Base-by-base conservation (phyloP, 1,284 basidiomycete species). In the Schizophyllum commune region DNA sequence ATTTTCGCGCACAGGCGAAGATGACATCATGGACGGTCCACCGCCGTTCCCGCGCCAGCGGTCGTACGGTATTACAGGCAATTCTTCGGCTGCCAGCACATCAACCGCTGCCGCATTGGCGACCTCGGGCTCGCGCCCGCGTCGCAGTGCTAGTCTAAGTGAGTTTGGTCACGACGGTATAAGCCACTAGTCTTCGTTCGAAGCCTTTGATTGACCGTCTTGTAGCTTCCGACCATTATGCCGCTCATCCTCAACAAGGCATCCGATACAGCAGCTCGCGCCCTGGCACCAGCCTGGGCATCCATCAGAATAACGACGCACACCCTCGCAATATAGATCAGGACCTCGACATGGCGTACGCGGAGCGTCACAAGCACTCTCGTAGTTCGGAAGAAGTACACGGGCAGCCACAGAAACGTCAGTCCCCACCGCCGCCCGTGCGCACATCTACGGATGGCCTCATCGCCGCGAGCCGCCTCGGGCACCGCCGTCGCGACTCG, bases 401-500 rank as follows among this genome's bases (percentile, higher is more conserved):
- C 70, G 56, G 63, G 63, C 34, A 39, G 65, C 47, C 57, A 62
- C 71, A 72, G 39, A 64, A 75, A 47, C 79, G 81, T 55, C 77
- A 83, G 64, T 80, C 84, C 0, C 83, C 83, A 3, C 84, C 84
- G 21, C 83, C 84, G 8, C 81, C 75, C 55, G 81, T 73, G 67
- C 77, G 68, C 60, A 57, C 73, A 67, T 66, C 66, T 62, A 58
- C 71, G 64, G 65, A 69, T 61, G 21, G 71, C 65, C 70, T 65
- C 8, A 59, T 65, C 33, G 55, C 66, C 59, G 15, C 52, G 60
- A 56, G 57, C 21, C 68, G 72, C 64, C 19, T 55, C 4, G 67
- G 65, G 0, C 88, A 90, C 68, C 80, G 77, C 66, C 83, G 89
- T 60, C 82, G 83, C 27, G 88, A 90, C 63, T 91, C 89, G 0